phyloP scores from a whole-genome alignment of 331 rosid genomes.

The Arachis monticola region DNA sequence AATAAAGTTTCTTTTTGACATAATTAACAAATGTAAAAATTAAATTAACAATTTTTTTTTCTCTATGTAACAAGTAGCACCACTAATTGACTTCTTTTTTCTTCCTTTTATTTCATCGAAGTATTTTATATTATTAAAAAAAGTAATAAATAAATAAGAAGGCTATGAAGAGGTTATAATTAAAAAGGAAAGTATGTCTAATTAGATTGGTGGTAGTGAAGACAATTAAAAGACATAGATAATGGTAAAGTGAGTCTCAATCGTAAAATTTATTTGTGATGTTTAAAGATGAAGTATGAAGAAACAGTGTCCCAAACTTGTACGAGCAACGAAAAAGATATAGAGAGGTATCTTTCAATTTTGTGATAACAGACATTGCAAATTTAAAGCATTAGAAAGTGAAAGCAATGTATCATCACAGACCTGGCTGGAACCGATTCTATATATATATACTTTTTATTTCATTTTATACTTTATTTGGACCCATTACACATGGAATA shows the following conservation, averaged over 20 bases:
- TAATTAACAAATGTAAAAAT: background rate
- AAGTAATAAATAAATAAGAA: background rate
- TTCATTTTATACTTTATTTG: slow-evolving; percentile 5
- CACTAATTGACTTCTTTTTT: no score
- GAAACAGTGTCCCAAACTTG: slow-evolving; percentile 30
- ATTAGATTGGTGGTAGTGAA: slow-evolving; percentile 1
- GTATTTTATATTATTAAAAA: background rate
- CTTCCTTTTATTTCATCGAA: background rate
- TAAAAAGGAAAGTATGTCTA: background rate
- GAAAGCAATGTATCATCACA: slow-evolving; percentile 29
- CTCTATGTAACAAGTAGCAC: no score
- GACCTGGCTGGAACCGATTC: background rate
- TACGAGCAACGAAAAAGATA: slow-evolving; percentile 38
- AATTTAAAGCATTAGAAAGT: slow-evolving; percentile 4
- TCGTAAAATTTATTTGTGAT: background rate
- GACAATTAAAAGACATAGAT: slow-evolving; percentile 11
- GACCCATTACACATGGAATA: slow-evolving; percentile 8
- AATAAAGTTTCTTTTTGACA: background rate
- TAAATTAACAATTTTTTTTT: no score
- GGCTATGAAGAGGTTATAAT: background rate
- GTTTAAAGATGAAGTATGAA: slow-evolving; percentile 26
- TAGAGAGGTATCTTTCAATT: slow-evolving; percentile 26
- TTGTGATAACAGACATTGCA: slow-evolving; percentile 19
- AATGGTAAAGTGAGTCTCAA: slow-evolving; percentile 8
- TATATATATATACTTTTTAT: background rate